A percentile compares a stretch with the other conserved stretches of the same genome.
phyloP scores from a whole-genome alignment of 2,329 filamentous ascomycete genomes.

The Neophaeococcomyces mojaviensis region DNA sequence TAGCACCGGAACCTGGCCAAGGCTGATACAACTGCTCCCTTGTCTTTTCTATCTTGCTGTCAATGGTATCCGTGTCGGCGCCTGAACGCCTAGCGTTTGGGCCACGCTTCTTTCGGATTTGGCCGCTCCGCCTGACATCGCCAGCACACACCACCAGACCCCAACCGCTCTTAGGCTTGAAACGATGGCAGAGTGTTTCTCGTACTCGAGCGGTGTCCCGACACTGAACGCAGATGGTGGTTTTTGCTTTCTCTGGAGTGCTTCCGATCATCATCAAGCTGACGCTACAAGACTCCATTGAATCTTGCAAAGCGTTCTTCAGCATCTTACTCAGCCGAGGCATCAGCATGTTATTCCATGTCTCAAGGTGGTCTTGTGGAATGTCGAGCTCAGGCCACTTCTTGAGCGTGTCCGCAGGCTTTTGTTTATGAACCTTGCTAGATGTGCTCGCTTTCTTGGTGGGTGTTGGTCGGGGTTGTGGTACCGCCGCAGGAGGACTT shows the following conservation, averaged over 20 bases:
- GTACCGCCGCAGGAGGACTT: not conserved
- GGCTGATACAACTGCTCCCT: slow-evolving; percentile 70
- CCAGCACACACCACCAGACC: slow-evolving; percentile 56
- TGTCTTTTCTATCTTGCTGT: slow-evolving; percentile 7
- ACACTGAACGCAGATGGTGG: slow-evolving; percentile 58
- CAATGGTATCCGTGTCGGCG: slow-evolving; percentile 12
- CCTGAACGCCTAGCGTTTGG: slow-evolving; percentile 18
- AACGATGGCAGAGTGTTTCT: slow-evolving; percentile 49
- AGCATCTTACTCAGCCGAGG: slow-evolving; percentile 52
- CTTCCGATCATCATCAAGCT: slow-evolving; percentile 55
- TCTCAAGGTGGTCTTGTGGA: slow-evolving; percentile 46
- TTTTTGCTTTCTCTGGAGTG: slow-evolving; percentile 47
- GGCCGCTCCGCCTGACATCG: slow-evolving; percentile 49
- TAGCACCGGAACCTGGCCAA: slow-evolving; percentile 74
- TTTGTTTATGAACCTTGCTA: slow-evolving; percentile 4
- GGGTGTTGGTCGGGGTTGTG: not conserved
- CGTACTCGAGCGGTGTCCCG: slow-evolving; percentile 46
- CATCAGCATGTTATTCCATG: slow-evolving; percentile 53
- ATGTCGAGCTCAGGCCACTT: slow-evolving; percentile 45
- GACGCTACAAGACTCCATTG: slow-evolving; percentile 54
- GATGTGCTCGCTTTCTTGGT: slow-evolving; percentile 1
- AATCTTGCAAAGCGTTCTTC: slow-evolving; percentile 51
- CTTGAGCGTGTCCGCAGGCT: slow-evolving; percentile 27
- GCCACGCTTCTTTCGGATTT: slow-evolving; percentile 30
- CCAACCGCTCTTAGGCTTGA: slow-evolving; percentile 48